Base-by-base conservation (phyloP, 305 asterid genomes). In the Salvia sclarea region DNA sequence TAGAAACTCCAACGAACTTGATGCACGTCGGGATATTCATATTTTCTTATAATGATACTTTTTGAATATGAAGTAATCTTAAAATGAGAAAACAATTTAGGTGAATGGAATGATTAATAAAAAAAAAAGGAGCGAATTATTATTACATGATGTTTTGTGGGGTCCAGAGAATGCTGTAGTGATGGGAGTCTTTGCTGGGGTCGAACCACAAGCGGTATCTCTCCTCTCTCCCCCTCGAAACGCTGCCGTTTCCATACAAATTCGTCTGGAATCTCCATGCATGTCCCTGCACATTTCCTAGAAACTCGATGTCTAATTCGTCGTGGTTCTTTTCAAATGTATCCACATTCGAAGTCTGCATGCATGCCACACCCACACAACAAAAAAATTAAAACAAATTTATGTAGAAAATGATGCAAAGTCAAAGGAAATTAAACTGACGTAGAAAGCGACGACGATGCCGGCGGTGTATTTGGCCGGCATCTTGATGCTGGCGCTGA, bases 231-330 rank as follows among this genome's bases (percentile, higher is more conserved):
- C 98, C 98, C 0, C 96, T 88, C 0, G 92, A 84, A 11, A 85
- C 78, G 47, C 98, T 93, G 48, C 98, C 97, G 44, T 84, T 87
- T 1, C 98, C 97, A 11, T 93, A 93, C 81, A 89, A 22, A 70
- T 93, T 93, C 0, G 96, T 90, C 45, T 93, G 98, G 65, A 90
- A 91, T 62, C 96, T 82, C 98, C 97, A 93, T 45, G 97, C 86
- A 30, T 80, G 79, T 8, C 96, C 97, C 5, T 81, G 68, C 4
- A 84, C 73, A 28, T 93, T 90, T 9, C 98, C 98, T 65, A 93
- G 43, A 69, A 93, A 93, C 79, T 93, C 98, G 0, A 90, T 82
- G 76, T 93, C 98, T 75, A 93, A 66, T 81, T 93, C 97, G 40
- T 93, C 97, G 59, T 89, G 94, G 75, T 81, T 89, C 83, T 62